Evolutionary conservation across 805 yeast species (phyloP).

Genomic region (Yarrowia sp.): DNA sequence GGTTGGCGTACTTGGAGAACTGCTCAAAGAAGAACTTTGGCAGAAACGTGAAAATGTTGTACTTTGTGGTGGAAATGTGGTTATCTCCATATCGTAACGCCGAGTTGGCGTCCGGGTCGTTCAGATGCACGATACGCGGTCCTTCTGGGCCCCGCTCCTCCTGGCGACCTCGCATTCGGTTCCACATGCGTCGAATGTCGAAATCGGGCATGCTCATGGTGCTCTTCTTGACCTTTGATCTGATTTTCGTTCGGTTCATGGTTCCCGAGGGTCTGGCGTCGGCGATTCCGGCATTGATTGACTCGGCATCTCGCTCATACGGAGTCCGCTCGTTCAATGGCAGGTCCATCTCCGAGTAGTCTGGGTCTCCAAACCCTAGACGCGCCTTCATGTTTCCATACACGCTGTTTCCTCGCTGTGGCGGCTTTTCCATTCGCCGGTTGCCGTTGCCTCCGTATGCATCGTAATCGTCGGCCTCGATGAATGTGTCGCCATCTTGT

Average conservation of each 20-base stretch:
- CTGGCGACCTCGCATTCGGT: constrained; percentile 33
- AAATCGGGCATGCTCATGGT: constrained; percentile 33
- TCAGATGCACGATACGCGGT: constrained; percentile 65
- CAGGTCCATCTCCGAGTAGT: constrained; percentile 36
- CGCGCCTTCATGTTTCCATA: constrained; percentile 32
- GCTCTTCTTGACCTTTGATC: constrained; percentile 27
- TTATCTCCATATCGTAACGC: constrained; percentile 65
- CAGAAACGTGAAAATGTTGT: constrained; percentile 85
- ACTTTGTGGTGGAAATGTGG: constrained; percentile 91
- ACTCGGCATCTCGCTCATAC: background rate
- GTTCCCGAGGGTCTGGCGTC: constrained; percentile 3
- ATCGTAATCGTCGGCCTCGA: constrained; percentile 22
- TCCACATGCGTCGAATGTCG: constrained; percentile 38
- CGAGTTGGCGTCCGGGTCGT: constrained; percentile 56
- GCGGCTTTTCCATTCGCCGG: constrained; percentile 26
- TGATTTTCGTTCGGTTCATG: constrained; percentile 24
- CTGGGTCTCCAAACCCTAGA: constrained; percentile 32
- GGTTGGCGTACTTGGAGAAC: constrained; percentile 93
- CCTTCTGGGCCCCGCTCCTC: constrained; percentile 35
- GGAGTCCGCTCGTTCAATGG: constrained; percentile 32
- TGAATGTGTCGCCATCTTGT: constrained; percentile 22
- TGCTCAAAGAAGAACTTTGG: constrained; percentile 96
- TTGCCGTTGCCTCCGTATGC: background rate
- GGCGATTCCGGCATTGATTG: constrained; percentile 1
- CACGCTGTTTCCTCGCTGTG: constrained; percentile 29